phyloP scores from a whole-genome alignment of 192 early-diverging fungal genomes.

The Gaertneriomyces sp. region DNA sequence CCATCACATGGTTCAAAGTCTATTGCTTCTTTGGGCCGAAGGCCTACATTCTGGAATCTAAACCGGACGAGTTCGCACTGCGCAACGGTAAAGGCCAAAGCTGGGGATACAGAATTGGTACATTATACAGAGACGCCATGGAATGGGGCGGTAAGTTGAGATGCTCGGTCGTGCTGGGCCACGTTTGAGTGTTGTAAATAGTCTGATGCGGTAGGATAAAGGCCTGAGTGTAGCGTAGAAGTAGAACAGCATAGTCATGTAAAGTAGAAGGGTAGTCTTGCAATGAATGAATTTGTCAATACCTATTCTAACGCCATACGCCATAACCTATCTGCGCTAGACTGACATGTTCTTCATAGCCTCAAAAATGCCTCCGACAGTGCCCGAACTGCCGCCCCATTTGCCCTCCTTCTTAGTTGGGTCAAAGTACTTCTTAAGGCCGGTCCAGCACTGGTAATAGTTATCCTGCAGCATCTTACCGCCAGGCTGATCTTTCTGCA shows the following conservation, averaged over 20 bases:
- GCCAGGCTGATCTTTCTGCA: conserved; percentile 46
- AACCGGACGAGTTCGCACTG: conserved; percentile 39
- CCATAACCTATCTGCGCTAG: no score
- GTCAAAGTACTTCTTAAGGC: conserved; percentile 51
- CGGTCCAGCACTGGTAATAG: conserved; percentile 88
- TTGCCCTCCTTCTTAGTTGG: conserved; percentile 26
- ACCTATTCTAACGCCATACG: no score
- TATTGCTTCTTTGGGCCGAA: conserved; percentile 28
- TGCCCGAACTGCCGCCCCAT: background rate
- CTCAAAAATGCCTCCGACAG: no score
- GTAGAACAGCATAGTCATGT: no score
- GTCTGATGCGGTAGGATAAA: no score
- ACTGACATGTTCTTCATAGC: no score
- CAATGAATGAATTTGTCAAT: no score
- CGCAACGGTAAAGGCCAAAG: conserved; percentile 17
- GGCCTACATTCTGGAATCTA: conserved; percentile 39
- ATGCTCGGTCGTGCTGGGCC: conserved; percentile 25
- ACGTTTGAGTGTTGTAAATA: conserved; percentile 10
- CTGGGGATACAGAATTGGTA: conserved; percentile 45
- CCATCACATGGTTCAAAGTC: conserved; percentile 34
- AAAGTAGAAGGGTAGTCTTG: no score
- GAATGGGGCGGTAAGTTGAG: conserved; percentile 12
- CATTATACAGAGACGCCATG: conserved; percentile 38
- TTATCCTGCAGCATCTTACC: conserved; percentile 72
- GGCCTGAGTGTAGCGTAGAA: no score